These are phyloP conservation scores for Dendrobium officinale DNA, from an alignment of 106 monocot genomes.

Conservation along the genomic window DNA sequence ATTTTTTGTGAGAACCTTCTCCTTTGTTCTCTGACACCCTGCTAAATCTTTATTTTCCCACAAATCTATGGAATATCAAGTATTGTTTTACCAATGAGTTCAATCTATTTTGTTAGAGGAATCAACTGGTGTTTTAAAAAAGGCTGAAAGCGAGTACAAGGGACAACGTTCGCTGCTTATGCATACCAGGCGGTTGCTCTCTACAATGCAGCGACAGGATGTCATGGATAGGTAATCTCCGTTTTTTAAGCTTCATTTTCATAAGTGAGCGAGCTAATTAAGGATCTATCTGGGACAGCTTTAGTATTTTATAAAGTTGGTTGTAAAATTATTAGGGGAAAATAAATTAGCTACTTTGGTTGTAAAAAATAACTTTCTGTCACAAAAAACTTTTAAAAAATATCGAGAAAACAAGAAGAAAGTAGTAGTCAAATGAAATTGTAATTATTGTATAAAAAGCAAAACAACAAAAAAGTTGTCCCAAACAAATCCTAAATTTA, in stretches of 20 bases:
- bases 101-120: slow-evolving; percentile 42
- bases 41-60: background rate
- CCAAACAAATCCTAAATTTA: too few relatives aligned
- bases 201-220: slow-evolving; percentile 87
- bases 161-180: slow-evolving; percentile 85
- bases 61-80: background rate
- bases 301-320: too few relatives aligned
- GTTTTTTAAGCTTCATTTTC: too few relatives aligned
- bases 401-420: too few relatives aligned
- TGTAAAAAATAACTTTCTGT: too few relatives aligned
- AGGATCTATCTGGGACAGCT: too few relatives aligned
- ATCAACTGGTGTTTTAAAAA: slow-evolving; percentile 72
- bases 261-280: background rate
- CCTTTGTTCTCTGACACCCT: background rate
- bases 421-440: too few relatives aligned
- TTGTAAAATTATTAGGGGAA: too few relatives aligned
- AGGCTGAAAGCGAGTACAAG: slow-evolving; percentile 92
- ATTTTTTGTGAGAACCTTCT: background rate
- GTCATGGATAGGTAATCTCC: slow-evolving; percentile 72
- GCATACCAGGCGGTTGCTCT: slow-evolving; percentile 69
- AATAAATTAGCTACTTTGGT: too few relatives aligned
- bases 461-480: too few relatives aligned
- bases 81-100: background rate
- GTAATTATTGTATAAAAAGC: too few relatives aligned
- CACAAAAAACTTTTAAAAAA: too few relatives aligned